Conservation (phyloP, 1,139 yeast genomes). For the Yamadazyma conglobata region DNA sequence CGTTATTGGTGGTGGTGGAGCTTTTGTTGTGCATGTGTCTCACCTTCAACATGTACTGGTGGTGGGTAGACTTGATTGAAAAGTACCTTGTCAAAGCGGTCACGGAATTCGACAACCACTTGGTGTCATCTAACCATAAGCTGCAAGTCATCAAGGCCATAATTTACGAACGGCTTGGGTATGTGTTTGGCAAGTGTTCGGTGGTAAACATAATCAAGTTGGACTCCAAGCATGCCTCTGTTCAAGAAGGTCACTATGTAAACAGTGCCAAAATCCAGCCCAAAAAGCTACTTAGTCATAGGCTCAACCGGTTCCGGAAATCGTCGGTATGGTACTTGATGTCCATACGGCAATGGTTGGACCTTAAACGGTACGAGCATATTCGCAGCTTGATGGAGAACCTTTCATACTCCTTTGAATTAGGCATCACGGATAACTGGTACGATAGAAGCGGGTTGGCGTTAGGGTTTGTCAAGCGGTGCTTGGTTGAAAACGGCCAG, state of each 20-base stretch:
- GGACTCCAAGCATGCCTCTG: slow-evolving; percentile 6
- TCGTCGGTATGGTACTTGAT: slow-evolving; percentile 76
- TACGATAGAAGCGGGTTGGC: slow-evolving; percentile 33
- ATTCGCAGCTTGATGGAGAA: slow-evolving; percentile 23
- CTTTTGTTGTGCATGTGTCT: slow-evolving; percentile 50
- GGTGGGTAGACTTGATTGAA: slow-evolving; percentile 50
- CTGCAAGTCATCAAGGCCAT: slow-evolving; percentile 43
- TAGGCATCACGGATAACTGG: slow-evolving; percentile 27
- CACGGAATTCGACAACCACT: slow-evolving; percentile 37
- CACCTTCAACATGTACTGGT: slow-evolving; percentile 38
- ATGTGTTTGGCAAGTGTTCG: slow-evolving; percentile 29
- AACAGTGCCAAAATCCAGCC: slow-evolving; percentile 13
- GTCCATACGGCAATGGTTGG: slow-evolving; percentile 73
- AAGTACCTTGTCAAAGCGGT: slow-evolving; percentile 41
- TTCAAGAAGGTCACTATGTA: slow-evolving; percentile 10
- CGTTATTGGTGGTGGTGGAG: slow-evolving; percentile 41
- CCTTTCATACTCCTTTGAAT: slow-evolving; percentile 21
- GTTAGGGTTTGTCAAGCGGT: slow-evolving; percentile 28
- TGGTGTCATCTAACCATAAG: slow-evolving; percentile 26
- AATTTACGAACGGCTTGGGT: slow-evolving; percentile 41
- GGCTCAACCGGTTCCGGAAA: slow-evolving; percentile 49
- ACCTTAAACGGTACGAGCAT: slow-evolving; percentile 26
- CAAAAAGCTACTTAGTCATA: slow-evolving; percentile 23
- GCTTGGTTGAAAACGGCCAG: no score
- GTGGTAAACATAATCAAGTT: slow-evolving; percentile 5